Evolutionary conservation across 2,329 filamentous ascomycete genomes (phyloP), one percentile per base, ranked within the genome.

Genomic region (Keithomyces neogunnii): DNA sequence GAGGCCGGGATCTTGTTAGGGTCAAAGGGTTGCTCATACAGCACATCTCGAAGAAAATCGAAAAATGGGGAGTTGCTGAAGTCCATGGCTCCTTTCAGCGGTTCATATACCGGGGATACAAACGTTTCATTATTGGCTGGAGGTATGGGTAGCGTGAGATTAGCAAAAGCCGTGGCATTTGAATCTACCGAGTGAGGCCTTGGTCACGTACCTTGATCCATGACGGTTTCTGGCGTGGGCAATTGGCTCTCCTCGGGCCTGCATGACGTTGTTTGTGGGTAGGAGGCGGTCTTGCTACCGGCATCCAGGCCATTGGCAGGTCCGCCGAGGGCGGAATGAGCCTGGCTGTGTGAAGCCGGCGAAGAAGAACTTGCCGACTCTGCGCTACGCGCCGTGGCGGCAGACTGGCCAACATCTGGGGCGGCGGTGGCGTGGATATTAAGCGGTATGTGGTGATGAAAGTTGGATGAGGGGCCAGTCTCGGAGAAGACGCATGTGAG

Each of bases 11-110:
- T 52, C 49, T 65, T 68, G n/a, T 63, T 56, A 6, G 64, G 54
- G 29, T 70, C 65, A 29, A 70, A 56, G 2, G 69, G 64, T 38
- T 73, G 69, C n/a, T 77, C 70, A 51, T 74, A 78, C 13, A 80
- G 64, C 10, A 79, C 69, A 42, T 76, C 73, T 5, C 73, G 72
- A 11, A 80, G 62, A 47, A 79, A 79, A 48, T 77, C 73, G 19
- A 71, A 70, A 55, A 79, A 78, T 1, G 73, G 72, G 13, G 70
- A 59, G 29, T 65, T 66, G 31, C 63, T 58, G 47, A 69, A 61
- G 36, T 69, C 64, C 42, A 66, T 51, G 9, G 50, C 49, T 28
- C 40, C 48, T 10, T 43, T 46, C n/a, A 33, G 42, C 29, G 46
- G 40, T 36, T 51, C 45, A 39, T 47, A 48, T 5, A 38, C 19